Percentiles rank a stretch among this genome's conserved stretches.
Evolutionary conservation across 192 early-diverging fungal species (phyloP).

Genomic region (Spizellomyces sp.): DNA sequence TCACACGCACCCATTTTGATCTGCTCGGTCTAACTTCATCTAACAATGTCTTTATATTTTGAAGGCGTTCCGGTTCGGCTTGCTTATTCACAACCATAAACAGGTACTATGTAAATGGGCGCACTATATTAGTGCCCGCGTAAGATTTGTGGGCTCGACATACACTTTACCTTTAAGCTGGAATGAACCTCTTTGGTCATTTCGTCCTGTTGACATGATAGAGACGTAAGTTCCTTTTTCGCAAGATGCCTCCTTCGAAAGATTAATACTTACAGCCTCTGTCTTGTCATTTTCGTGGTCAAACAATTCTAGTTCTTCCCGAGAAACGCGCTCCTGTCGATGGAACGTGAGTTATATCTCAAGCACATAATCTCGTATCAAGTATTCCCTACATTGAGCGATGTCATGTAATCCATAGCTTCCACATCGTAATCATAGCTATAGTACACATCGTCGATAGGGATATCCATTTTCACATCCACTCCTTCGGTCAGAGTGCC

Average conservation of each 20-base stretch:
- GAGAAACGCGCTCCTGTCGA: no score
- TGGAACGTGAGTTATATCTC: no score
- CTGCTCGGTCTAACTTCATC: constrained; percentile 77
- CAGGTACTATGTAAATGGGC: constrained; percentile 60
- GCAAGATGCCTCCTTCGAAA: neutral
- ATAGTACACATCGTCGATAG: constrained; percentile 67
- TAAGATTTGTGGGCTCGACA: neutral
- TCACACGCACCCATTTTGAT: constrained; percentile 75
- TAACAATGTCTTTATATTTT: constrained; percentile 72
- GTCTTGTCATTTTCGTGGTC: neutral
- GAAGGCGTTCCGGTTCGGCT: constrained; percentile 49
- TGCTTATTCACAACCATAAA: constrained; percentile 74
- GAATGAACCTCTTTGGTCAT: constrained; percentile 8
- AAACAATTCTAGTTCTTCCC: no score
- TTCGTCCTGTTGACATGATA: neutral
- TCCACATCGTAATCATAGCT: constrained; percentile 64
- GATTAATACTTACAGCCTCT: neutral
- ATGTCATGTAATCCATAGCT: neutral
- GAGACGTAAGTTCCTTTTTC: neutral
- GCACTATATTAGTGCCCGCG: neutral
- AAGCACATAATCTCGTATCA: no score
- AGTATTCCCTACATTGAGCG: neutral
- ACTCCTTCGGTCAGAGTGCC: neutral
- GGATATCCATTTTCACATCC: constrained; percentile 26
- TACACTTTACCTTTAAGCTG: constrained; percentile 27